Evolutionary conservation across 1,284 basidiomycete species (phyloP).

Genomic region (Pisolithus thermaeus): DNA sequence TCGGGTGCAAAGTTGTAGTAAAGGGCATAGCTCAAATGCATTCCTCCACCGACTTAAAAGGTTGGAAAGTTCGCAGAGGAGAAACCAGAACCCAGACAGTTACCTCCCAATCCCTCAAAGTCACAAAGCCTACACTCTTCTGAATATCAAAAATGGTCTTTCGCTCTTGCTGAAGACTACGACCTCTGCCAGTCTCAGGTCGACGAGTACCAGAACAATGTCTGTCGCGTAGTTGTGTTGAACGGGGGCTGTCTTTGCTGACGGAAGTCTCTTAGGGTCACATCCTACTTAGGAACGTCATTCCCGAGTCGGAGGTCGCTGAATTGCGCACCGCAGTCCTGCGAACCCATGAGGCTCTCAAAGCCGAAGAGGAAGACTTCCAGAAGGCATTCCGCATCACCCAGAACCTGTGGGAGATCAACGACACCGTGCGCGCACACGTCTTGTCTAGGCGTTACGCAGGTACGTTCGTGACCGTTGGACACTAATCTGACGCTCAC

Average conservation of each 20-base stretch:
- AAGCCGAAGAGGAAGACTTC: conserved; percentile 3
- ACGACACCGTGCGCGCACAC: conserved; percentile 2
- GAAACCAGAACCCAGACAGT: neutral
- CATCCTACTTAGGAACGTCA: neutral
- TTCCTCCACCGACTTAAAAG: neutral
- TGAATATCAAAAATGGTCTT: neutral
- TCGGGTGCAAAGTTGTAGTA: neutral
- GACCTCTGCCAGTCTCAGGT: neutral
- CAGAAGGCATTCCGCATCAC: conserved; percentile 5
- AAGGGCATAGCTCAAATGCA: neutral
- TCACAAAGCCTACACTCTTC: neutral
- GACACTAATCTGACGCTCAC: neutral
- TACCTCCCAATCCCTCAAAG: neutral
- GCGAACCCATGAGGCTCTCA: neutral
- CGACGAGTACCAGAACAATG: conserved; percentile 4
- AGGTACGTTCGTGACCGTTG: neutral
- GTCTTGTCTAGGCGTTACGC: conserved; percentile 3
- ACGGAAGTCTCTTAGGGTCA: neutral
- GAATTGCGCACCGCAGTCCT: conserved; percentile 1
- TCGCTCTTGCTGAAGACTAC: neutral
- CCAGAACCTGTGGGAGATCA: conserved; percentile 4
- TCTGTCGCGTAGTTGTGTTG: neutral
- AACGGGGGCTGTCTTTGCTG: neutral
- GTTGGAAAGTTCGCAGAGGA: neutral
- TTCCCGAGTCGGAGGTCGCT: neutral